phyloP scores from a whole-genome alignment of 257 asterid species.

The Henckelia pumila region DNA sequence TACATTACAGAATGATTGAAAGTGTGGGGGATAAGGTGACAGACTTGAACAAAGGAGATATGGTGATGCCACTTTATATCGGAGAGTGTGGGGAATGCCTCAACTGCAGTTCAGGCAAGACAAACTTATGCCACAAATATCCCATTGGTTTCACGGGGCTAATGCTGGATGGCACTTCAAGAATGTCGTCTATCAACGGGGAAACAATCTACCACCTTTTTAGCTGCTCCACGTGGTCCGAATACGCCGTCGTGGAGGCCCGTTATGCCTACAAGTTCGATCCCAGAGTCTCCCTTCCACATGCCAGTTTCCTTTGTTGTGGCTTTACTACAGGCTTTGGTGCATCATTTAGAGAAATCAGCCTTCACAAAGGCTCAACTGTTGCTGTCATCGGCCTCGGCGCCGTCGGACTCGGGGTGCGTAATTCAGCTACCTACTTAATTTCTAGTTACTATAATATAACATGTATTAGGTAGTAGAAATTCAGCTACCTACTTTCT shows the following conservation, averaged over 20 bases:
- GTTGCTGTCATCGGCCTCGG: slow-evolving; percentile 87
- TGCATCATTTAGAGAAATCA: slow-evolving; percentile 46
- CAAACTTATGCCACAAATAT: slow-evolving; percentile 55
- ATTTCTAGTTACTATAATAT: too few relatives aligned
- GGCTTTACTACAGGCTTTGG: slow-evolving; percentile 81
- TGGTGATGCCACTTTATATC: slow-evolving; percentile 58
- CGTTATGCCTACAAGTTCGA: slow-evolving; percentile 58
- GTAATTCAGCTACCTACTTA: too few relatives aligned
- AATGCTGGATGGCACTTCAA: slow-evolving; percentile 58
- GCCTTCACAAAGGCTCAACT: slow-evolving; percentile 55
- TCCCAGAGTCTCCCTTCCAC: slow-evolving; percentile 52
- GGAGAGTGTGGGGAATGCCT: slow-evolving; percentile 71
- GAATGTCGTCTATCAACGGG: slow-evolving; percentile 59
- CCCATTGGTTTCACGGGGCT: slow-evolving; percentile 46
- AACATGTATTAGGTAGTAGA: too few relatives aligned
- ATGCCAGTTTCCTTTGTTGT: slow-evolving; percentile 71
- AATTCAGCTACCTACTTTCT: too few relatives aligned
- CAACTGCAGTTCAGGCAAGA: slow-evolving; percentile 52
- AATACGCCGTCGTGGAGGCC: slow-evolving; percentile 55
- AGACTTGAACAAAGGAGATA: slow-evolving; percentile 51
- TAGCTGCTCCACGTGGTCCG: slow-evolving; percentile 82
- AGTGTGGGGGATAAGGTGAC: slow-evolving; percentile 58
- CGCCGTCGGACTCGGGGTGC: slow-evolving; percentile 81
- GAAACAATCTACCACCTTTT: slow-evolving; percentile 49
- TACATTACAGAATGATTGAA: slow-evolving; percentile 62